Conservation (phyloP, 805 yeast genomes). For the Suhomyces pyralidae region DNA sequence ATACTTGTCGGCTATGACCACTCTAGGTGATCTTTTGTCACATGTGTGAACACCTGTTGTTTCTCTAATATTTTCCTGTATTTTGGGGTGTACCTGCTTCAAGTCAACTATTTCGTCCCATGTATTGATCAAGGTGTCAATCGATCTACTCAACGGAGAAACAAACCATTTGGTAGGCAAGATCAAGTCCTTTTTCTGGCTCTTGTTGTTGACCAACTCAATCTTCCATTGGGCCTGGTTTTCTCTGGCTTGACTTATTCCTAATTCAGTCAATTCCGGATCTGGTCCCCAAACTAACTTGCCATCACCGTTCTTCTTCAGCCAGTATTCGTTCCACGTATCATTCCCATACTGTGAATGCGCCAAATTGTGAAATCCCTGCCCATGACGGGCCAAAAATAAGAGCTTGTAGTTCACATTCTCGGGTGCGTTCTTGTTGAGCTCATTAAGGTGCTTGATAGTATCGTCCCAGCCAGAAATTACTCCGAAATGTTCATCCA, state of each 20-base stretch:
- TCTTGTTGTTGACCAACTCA: conserved; percentile 27
- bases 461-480: conserved; percentile 21
- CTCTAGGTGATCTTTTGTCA: conserved; percentile 41
- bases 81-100: conserved; percentile 28
- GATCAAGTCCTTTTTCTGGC: background rate
- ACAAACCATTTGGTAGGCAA: conserved; percentile 42
- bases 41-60: conserved; percentile 51
- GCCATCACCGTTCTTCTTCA: conserved; percentile 44
- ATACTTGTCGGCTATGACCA: conserved; percentile 40
- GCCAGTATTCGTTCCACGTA: conserved; percentile 48
- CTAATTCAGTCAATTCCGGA: conserved; percentile 47
- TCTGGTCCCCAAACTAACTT: conserved; percentile 50
- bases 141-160: conserved; percentile 52
- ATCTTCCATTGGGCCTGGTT: conserved; percentile 40
- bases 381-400: conserved; percentile 52
- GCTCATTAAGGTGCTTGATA: conserved; percentile 23
- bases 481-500: conserved; percentile 44
- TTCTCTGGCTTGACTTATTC: conserved; percentile 43
- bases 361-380: conserved; percentile 51
- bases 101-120: conserved; percentile 37
- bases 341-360: conserved; percentile 44
- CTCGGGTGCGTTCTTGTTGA: conserved; percentile 28
- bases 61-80: conserved; percentile 48
- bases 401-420: conserved; percentile 43
- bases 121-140: conserved; percentile 47